phyloP scores from a whole-genome alignment of 768 basidiomycete genomes.

The Termitomyces sp. region DNA sequence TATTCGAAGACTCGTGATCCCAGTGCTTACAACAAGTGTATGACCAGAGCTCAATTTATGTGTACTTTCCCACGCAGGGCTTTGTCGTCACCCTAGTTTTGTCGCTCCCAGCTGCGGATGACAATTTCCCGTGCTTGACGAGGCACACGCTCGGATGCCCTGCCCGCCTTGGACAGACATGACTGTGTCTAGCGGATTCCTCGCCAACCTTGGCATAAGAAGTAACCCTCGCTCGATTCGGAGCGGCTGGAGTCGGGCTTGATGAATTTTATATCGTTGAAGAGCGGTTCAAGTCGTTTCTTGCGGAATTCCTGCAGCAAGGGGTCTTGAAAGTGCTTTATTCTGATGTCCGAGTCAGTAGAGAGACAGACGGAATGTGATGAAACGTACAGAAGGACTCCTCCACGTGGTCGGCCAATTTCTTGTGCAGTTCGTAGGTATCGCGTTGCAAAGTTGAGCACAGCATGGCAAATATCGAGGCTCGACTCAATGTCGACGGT shows the following conservation, averaged over 20 bases:
- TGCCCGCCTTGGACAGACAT: background rate
- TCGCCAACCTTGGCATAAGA: slow-evolving; percentile 75
- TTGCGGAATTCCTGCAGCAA: slow-evolving; percentile 58
- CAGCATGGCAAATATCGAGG: slow-evolving; percentile 70
- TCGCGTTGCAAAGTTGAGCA: slow-evolving; percentile 57
- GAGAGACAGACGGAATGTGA: background rate
- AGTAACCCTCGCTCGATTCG: slow-evolving; percentile 82
- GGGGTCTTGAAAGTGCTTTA: slow-evolving; percentile 85
- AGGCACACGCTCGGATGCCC: background rate
- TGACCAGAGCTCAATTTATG: background rate
- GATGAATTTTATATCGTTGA: slow-evolving; percentile 57
- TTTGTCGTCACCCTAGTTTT: background rate
- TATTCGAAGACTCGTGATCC: background rate
- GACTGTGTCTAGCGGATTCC: slow-evolving; percentile 6
- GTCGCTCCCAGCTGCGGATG: background rate
- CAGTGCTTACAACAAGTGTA: background rate
- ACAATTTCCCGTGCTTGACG: background rate
- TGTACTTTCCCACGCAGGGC: background rate
- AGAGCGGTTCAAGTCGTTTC: slow-evolving; percentile 52
- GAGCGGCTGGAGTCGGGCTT: slow-evolving; percentile 82
- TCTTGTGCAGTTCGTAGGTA: slow-evolving; percentile 45
- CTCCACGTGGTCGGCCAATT: slow-evolving; percentile 36
- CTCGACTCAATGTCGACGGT: slow-evolving; percentile 60
- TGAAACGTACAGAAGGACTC: slow-evolving; percentile 50
- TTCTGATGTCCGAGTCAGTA: slow-evolving; percentile 31